A percentile compares a stretch with the other conserved stretches of the same genome.
These are phyloP conservation scores for Talaromyces sp. DNA, from an alignment of 2,329 filamentous ascomycete species.

Conservation along the genomic window DNA sequence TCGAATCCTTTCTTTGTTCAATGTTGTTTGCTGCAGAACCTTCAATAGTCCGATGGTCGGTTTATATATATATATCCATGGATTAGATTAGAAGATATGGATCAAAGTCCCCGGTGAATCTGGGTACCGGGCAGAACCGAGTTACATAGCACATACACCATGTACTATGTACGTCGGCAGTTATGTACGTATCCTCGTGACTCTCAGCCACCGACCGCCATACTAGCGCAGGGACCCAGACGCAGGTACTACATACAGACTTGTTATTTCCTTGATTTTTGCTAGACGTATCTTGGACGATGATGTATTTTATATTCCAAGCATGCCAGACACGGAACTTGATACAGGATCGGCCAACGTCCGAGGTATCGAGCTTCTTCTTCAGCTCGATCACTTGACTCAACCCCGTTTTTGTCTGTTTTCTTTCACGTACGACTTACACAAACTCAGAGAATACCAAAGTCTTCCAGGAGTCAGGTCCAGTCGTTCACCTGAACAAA, in stretches of 20 bases:
- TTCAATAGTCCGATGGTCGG: neutral
- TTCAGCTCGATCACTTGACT: neutral
- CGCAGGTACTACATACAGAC: neutral
- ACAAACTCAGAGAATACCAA: neutral
- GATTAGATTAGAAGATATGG: neutral
- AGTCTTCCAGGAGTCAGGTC: neutral
- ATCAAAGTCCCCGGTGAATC: neutral
- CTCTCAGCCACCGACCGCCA: neutral
- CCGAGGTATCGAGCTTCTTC: neutral
- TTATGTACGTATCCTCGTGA: neutral
- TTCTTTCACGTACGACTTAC: neutral
- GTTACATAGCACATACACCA: neutral
- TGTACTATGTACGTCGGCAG: neutral
- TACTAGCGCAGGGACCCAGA: constrained; percentile 15
- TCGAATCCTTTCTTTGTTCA: neutral
- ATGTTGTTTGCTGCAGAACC: neutral
- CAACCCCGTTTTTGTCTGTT: neutral
- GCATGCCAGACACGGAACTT: neutral
- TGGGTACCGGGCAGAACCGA: neutral
- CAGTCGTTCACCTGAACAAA: neutral
- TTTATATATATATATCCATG: neutral
- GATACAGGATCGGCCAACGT: neutral
- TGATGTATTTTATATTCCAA: neutral
- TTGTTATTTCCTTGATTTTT: neutral
- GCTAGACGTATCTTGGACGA: neutral